Evolutionary conservation across 2,329 filamentous ascomycete species (phyloP).

Genomic region (Stachybotrys elegans): DNA sequence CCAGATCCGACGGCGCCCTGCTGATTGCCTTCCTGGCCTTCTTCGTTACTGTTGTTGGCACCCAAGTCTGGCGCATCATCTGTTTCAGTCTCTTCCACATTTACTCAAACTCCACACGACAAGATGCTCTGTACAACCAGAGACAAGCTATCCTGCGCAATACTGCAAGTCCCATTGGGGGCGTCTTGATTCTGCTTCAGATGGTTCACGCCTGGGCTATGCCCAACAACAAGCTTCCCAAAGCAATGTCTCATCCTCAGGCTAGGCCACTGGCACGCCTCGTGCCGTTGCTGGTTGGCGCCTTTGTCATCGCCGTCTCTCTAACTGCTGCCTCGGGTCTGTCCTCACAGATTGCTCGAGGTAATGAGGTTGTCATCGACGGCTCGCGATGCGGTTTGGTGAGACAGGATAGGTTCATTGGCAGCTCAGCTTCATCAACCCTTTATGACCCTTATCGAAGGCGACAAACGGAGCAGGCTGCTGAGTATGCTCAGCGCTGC

Average conservation of each 20-base stretch:
- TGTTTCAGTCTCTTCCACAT: background rate
- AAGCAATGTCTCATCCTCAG: no score
- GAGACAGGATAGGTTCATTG: no score
- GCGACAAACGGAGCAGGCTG: background rate
- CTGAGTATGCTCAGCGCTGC: background rate
- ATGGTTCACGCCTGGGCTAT: background rate
- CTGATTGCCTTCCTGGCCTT: background rate
- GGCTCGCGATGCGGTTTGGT: background rate
- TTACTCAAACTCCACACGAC: background rate
- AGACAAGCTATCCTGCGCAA: background rate
- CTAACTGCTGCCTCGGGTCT: background rate
- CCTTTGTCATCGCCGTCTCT: background rate
- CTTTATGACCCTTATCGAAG: background rate
- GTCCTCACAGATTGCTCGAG: background rate
- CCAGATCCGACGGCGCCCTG: background rate
- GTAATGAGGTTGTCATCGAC: background rate
- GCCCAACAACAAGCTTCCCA: background rate
- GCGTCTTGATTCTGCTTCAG: background rate
- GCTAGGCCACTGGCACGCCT: background rate
- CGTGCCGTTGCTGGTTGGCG: background rate
- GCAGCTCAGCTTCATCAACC: no score
- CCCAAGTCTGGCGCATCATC: background rate
- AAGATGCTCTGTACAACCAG: background rate
- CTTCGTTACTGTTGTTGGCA: background rate
- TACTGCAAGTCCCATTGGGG: background rate